These are phyloP conservation scores for Acanthamoeba healyi DNA, from an alignment of 208 protist genomes.

Conservation along the genomic window DNA sequence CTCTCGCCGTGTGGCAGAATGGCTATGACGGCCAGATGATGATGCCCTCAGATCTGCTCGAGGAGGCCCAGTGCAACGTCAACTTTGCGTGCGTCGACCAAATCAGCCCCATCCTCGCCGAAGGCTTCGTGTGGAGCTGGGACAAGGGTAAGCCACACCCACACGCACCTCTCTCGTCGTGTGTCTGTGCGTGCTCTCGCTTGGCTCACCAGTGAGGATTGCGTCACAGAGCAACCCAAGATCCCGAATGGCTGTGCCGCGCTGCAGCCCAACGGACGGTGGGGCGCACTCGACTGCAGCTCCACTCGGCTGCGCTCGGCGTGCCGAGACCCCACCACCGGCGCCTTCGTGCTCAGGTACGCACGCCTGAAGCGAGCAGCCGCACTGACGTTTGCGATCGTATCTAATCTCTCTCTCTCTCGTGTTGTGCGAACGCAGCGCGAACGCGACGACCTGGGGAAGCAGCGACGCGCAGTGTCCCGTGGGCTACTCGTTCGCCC, in stretches of 20 bases:
- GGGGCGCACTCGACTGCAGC: conserved; percentile 5
- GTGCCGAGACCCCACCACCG: neutral
- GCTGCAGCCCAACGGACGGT: neutral
- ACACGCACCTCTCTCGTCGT: neutral
- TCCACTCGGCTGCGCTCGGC: neutral
- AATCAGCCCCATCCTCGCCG: neutral
- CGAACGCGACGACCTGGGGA: neutral
- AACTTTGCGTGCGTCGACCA: conserved; percentile 59
- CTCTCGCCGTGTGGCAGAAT: neutral
- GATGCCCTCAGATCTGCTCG: neutral
- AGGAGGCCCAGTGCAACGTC: conserved; percentile 37
- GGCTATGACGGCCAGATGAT: conserved; percentile 22
- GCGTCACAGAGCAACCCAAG: neutral
- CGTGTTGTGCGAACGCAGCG: neutral
- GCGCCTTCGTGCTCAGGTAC: neutral
- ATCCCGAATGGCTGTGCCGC: neutral
- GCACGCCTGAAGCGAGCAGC: no score
- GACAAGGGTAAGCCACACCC: neutral
- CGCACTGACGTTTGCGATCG: no score
- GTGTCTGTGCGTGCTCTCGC: neutral
- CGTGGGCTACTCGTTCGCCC: neutral
- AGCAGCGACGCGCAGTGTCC: neutral
- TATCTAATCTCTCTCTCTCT: neutral
- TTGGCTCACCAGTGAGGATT: no score
- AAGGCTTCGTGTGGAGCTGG: conserved; percentile 53